Conservation (phyloP, 192 early-diverging fungal genomes). For the Chytriomyces sp. region DNA sequence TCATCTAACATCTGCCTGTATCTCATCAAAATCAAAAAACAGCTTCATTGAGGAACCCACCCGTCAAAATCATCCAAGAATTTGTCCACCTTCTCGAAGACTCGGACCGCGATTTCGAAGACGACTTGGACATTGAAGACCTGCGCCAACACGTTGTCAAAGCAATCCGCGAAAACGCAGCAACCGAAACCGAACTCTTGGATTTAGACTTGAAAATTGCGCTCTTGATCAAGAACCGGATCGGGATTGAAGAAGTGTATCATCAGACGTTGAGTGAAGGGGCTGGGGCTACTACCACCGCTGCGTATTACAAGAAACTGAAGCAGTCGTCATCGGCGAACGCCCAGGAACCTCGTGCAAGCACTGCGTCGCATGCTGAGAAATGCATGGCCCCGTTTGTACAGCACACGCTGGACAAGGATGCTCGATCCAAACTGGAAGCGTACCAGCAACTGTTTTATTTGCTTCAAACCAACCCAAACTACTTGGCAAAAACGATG, state of each 20-base stretch:
- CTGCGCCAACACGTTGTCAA: slow-evolving; percentile 85
- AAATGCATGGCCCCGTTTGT: slow-evolving; percentile 61
- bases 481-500: slow-evolving; percentile 87
- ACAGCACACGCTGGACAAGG: slow-evolving; percentile 84
- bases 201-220: slow-evolving; percentile 97
- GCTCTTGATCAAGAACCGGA: slow-evolving; percentile 92
- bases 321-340: slow-evolving; percentile 29
- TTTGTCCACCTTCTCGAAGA: slow-evolving; percentile 91
- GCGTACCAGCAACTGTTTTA: slow-evolving; percentile 96
- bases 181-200: slow-evolving; percentile 76
- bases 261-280: slow-evolving; percentile 51
- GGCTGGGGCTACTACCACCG: slow-evolving; percentile 8
- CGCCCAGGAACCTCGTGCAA: background rate
- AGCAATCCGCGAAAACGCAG: slow-evolving; percentile 87
- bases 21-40: background rate
- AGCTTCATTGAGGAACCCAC: slow-evolving; percentile 66
- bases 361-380: slow-evolving; percentile 24
- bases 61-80: slow-evolving; percentile 79
- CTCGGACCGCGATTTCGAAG: slow-evolving; percentile 90
- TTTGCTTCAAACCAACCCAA: slow-evolving; percentile 93
- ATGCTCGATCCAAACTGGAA: slow-evolving; percentile 74
- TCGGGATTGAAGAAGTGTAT: slow-evolving; percentile 93
- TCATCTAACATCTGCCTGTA: too few species aligned
- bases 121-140: slow-evolving; percentile 86
- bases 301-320: slow-evolving; percentile 53